Base-by-base conservation (phyloP, 441 rosid species). In the Populus hybrid region DNA sequence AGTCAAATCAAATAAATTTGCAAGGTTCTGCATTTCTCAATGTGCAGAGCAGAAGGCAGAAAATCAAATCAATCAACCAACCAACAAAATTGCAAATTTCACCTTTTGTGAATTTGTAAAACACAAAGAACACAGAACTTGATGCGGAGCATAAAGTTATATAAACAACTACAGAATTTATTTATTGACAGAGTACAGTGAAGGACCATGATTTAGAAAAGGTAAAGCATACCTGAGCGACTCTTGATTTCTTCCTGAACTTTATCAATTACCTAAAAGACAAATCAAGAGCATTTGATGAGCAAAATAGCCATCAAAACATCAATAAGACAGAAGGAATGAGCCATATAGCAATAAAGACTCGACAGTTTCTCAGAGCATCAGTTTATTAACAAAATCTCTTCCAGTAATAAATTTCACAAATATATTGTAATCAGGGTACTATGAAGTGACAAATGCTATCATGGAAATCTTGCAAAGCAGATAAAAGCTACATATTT, bases 221-320 rank as follows among this genome's bases (percentile, higher is more conserved):
- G 66, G 30, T 40, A 76, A 79, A 75, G 26, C 71, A 78, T 85
- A 92, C 98, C 99, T 82, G 92, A 32, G 70, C 97, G 98, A 70
- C 87, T 91, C 88, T 91, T 94, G 83, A 89, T 79, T 81, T 94
- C 98, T 87, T 95, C 99, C 82, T 94, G 97, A 75, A 95, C 98
- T 83, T 95, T 95, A 82, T 95, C 97, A 78, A 94, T 95, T 70
- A 95, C 99, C 99, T 94, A 88, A 81, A 82, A 75, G 73, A 73
- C 30, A 66, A 80, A 82, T 72, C 66, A 79, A 68, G 65, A 69
- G 59, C 7, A 46, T 42, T 28, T 50, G 50, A 75, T 76, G 53
- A 83, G 79, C 40, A 66, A 65, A 65, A 30, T 26, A 76, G 24
- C 59, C 18, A 53, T 35, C 9, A n/a, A 46, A 73, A 16, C 64